phyloP scores from a whole-genome alignment of 345 rosid genomes.

The Raphanus sativus region DNA sequence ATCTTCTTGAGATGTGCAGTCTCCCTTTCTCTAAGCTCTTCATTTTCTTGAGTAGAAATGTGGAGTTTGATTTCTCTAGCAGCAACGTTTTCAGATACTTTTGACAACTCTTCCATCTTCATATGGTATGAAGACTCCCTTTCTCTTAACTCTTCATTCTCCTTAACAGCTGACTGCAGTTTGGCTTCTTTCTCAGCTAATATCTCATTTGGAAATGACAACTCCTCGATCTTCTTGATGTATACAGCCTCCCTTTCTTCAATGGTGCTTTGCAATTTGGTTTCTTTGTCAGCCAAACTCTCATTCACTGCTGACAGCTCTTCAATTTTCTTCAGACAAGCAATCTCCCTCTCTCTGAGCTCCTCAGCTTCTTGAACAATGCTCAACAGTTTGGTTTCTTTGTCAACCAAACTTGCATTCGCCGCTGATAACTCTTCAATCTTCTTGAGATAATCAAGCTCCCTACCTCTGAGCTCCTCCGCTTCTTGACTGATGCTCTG shows the following conservation, averaged over 20 bases:
- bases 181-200: conserved; percentile 35
- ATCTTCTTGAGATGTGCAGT: conserved; percentile 30
- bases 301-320: not conserved
- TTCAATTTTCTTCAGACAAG: not conserved
- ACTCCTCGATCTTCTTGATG: not conserved
- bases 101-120: conserved; percentile 31
- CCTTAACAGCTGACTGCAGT: conserved; percentile 55
- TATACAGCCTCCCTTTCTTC: not conserved
- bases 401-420: not conserved
- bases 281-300: not conserved
- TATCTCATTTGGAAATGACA: conserved; percentile 11
- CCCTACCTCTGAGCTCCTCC: not conserved
- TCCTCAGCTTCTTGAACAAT: not conserved
- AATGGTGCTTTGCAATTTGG: not conserved
- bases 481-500: not conserved
- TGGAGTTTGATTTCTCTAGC: conserved; percentile 59
- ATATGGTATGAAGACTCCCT: conserved; percentile 24
- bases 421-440: not conserved
- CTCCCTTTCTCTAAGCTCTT: conserved; percentile 31
- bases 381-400: not conserved
- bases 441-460: not conserved
- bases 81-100: conserved; percentile 30
- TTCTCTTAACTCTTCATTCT: conserved; percentile 33
- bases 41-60: conserved; percentile 65
- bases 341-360: not conserved